These are phyloP conservation scores for Crithidia thermophila DNA, from an alignment of 208 protist species.

Conservation along the genomic window DNA sequence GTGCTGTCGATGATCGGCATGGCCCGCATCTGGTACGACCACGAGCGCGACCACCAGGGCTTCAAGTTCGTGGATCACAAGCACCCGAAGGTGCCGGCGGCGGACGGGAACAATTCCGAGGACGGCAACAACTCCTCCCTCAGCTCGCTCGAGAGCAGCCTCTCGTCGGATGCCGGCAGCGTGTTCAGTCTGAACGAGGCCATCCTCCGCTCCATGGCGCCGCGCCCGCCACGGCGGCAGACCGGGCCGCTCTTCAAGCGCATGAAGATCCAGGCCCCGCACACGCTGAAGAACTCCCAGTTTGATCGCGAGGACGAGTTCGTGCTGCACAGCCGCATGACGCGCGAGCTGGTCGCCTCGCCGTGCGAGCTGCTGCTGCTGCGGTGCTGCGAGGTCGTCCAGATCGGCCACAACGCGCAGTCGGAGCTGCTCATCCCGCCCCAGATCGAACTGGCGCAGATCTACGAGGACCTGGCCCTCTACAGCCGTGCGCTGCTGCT, in stretches of 20 bases:
- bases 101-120: constrained; percentile 20
- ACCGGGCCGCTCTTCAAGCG: constrained; percentile 62
- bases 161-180: constrained; percentile 55
- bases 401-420: constrained; percentile 80
- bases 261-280: constrained; percentile 51
- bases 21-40: constrained; percentile 80
- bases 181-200: constrained; percentile 82
- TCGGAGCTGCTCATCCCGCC: constrained; percentile 85
- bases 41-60: constrained; percentile 72
- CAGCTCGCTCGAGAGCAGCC: constrained; percentile 58
- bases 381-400: constrained; percentile 84
- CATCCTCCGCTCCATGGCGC: constrained; percentile 76
- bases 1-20: constrained; percentile 82
- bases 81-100: constrained; percentile 34
- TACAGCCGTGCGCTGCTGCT: constrained; percentile 81
- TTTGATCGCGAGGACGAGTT: constrained; percentile 69
- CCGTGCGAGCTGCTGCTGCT: constrained; percentile 86
- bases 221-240: constrained; percentile 51
- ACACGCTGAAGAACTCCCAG: constrained; percentile 15
- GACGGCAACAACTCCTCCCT: constrained; percentile 29
- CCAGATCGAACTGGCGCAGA: constrained; percentile 73
- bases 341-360: constrained; percentile 74
- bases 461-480: constrained; percentile 82
- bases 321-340: constrained; percentile 83
- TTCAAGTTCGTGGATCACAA: constrained; percentile 56